These are phyloP conservation scores for Geoglossum glabrum DNA, from an alignment of 495 filamentous ascomycete genomes.

Conservation along the genomic window DNA sequence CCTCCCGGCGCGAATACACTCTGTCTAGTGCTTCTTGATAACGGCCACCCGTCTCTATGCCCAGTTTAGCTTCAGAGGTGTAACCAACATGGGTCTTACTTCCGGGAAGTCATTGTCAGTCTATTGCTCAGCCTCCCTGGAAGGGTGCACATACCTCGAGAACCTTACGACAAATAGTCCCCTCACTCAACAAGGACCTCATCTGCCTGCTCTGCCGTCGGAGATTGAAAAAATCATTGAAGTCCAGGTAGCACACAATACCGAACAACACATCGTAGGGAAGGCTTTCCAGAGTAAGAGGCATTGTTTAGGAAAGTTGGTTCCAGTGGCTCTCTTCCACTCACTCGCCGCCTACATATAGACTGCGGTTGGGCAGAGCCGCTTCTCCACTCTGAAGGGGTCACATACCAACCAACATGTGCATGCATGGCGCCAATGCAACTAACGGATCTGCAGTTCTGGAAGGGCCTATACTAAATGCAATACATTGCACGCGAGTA, in stretches of 20 bases:
- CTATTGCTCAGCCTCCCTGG: background rate
- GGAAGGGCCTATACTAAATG: too few relatives aligned
- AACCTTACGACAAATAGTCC: slow-evolving; percentile 37
- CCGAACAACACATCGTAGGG: slow-evolving; percentile 18
- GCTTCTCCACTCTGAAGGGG: too few relatives aligned
- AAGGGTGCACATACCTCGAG: slow-evolving; percentile 29
- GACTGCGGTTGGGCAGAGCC: too few relatives aligned
- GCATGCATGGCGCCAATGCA: too few relatives aligned
- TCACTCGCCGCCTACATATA: too few relatives aligned
- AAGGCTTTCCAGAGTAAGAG: slow-evolving; percentile 12
- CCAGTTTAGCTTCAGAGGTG: slow-evolving; percentile 9
- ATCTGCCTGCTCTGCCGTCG: slow-evolving; percentile 32
- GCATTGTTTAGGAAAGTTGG: too few relatives aligned
- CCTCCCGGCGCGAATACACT: slow-evolving; percentile 37
- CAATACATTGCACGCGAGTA: too few relatives aligned
- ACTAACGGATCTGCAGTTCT: too few relatives aligned
- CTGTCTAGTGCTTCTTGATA: slow-evolving; percentile 37
- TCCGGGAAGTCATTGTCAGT: background rate
- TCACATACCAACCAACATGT: too few relatives aligned
- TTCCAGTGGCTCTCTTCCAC: too few relatives aligned
- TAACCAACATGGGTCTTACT: background rate
- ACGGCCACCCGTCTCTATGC: slow-evolving; percentile 22
- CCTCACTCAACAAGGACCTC: slow-evolving; percentile 31
- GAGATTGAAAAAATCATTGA: slow-evolving; percentile 30
- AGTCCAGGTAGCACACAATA: slow-evolving; percentile 19